phyloP scores from a whole-genome alignment of 179 eudicot species.

The Beta corolliflora region DNA sequence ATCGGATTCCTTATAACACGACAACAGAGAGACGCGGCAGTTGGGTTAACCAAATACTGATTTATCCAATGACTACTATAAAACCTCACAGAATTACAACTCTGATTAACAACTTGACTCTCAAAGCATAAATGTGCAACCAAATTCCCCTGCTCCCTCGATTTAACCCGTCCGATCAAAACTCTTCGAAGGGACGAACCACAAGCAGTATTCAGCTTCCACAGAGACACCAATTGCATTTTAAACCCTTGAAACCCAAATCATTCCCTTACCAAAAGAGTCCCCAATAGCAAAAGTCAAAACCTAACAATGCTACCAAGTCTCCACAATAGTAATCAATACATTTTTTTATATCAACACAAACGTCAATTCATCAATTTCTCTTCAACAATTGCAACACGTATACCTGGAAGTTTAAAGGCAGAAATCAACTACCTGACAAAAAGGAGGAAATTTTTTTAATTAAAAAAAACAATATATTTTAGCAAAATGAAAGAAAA shows the following conservation, averaged over 20 bases:
- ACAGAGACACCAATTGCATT: conserved; percentile 40
- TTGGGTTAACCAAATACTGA: conserved; percentile 23
- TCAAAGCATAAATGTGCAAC: conserved; percentile 15
- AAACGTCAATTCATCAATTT: conserved; percentile 12
- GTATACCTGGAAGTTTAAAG: conserved; percentile 6
- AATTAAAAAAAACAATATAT: not conserved
- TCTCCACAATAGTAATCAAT: not conserved
- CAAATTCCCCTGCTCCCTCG: conserved; percentile 18
- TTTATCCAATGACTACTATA: conserved; percentile 19
- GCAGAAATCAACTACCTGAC: not conserved
- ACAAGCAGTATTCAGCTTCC: conserved; percentile 38
- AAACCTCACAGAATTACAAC: conserved; percentile 18
- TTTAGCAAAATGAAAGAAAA: no score
- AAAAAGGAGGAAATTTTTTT: not conserved
- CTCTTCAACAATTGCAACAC: not conserved
- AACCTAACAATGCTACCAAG: conserved; percentile 9
- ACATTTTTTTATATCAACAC: not conserved
- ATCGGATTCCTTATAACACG: conserved; percentile 25
- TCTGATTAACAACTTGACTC: conserved; percentile 6
- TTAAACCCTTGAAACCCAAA: conserved; percentile 23
- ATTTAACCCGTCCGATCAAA: conserved; percentile 21
- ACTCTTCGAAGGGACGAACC: conserved; percentile 28
- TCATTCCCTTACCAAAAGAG: conserved; percentile 16
- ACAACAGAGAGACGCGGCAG: conserved; percentile 4
- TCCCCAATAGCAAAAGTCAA: conserved; percentile 6